Percentiles rank a stretch among this genome's conserved stretches.
Conservation (phyloP, 2,329 filamentous ascomycete species). For the Amauroascus niger region DNA sequence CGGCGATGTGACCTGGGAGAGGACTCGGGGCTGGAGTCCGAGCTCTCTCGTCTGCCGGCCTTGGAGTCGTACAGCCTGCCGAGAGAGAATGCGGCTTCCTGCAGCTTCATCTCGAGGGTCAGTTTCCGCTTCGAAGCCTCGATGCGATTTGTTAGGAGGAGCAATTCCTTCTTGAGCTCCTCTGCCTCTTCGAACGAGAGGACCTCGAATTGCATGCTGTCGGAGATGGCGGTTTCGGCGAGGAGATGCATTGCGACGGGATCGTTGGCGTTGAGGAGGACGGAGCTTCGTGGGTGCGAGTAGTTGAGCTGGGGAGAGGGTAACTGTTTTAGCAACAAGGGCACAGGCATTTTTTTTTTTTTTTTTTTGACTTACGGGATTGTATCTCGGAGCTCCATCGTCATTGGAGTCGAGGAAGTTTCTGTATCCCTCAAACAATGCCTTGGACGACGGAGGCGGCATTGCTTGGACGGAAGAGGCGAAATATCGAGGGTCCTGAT, state of each 20-base stretch:
- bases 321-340: constrained; percentile 7
- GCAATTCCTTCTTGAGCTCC: constrained; percentile 75
- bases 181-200: constrained; percentile 88
- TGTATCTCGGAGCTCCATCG: constrained; percentile 46
- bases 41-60: constrained; percentile 39
- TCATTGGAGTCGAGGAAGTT: constrained; percentile 48
- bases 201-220: constrained; percentile 77
- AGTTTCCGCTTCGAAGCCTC: constrained; percentile 74
- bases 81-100: constrained; percentile 83
- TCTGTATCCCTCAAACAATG: constrained; percentile 51
- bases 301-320: constrained; percentile 48
- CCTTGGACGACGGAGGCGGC: constrained; percentile 33
- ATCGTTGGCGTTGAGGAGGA: constrained; percentile 41
- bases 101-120: constrained; percentile 82
- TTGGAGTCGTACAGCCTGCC: constrained; percentile 65
- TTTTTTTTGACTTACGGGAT: constrained; percentile 54
- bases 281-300: constrained; percentile 26
- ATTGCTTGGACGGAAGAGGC: constrained; percentile 23
- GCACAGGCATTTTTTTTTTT: too few relatives aligned
- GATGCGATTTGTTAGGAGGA: constrained; percentile 62
- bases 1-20: constrained; percentile 45
- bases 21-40: constrained; percentile 23
- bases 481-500: constrained; percentile 32
- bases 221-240: constrained; percentile 83
- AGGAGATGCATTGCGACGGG: constrained; percentile 77